Percentiles rank a stretch among this genome's conserved stretches.
Conservation (phyloP, 2,329 filamentous ascomycete genomes). For the Cytospora schulzeri region DNA sequence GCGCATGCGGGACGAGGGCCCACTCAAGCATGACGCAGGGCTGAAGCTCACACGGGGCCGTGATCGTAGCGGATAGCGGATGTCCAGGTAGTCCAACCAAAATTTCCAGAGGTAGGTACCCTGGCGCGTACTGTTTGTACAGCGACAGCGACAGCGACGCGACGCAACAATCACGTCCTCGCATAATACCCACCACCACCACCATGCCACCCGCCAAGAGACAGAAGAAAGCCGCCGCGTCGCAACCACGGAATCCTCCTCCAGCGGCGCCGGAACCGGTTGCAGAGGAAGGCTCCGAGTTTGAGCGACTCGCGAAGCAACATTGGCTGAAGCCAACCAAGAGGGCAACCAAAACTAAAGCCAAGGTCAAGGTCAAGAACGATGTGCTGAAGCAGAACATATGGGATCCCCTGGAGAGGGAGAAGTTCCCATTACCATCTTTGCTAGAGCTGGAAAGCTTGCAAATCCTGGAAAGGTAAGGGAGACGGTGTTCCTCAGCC, state of each 20-base stretch:
- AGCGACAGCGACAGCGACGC: constrained; percentile 12
- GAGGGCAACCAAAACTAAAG: constrained; percentile 48
- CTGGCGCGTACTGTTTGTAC: constrained; percentile 14
- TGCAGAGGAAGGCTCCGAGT: constrained; percentile 61
- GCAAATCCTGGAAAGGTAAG: constrained; percentile 81
- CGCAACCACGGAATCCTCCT: constrained; percentile 48
- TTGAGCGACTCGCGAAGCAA: constrained; percentile 77
- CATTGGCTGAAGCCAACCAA: constrained; percentile 76
- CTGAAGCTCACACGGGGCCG: constrained; percentile 14
- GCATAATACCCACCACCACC: constrained; percentile 24
- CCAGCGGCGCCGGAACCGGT: constrained; percentile 70
- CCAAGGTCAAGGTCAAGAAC: constrained; percentile 69
- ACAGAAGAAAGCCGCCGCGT: constrained; percentile 54
- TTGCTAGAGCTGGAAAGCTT: constrained; percentile 85
- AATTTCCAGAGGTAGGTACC: constrained; percentile 19
- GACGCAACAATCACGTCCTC: constrained; percentile 24
- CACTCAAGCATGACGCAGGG: constrained; percentile 19
- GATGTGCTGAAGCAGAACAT: constrained; percentile 84
- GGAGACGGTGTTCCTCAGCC: background rate
- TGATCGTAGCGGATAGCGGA: constrained; percentile 1
- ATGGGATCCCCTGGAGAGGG: constrained; percentile 85
- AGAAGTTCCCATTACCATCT: constrained; percentile 75
- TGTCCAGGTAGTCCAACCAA: constrained; percentile 9
- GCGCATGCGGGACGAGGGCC: constrained; percentile 11
- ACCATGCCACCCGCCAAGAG: constrained; percentile 63